These are phyloP conservation scores for Pseudogymnoascus destructans DNA, from an alignment of 2,329 filamentous ascomycete genomes.

Conservation along the genomic window DNA sequence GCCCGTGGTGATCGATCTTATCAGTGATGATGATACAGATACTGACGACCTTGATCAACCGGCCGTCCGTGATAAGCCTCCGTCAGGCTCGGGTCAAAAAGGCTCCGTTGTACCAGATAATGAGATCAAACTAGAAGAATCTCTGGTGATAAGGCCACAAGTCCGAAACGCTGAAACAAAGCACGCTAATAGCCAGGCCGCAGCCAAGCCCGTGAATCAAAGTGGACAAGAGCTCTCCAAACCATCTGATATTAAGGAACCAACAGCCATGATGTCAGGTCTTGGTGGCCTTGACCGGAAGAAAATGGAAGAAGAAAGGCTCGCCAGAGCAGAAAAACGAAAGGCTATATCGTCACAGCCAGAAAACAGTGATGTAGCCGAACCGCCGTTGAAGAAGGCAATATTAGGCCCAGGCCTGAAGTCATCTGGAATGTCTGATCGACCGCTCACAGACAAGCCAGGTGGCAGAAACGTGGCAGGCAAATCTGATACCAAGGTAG, in stretches of 20 bases:
- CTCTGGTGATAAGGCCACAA: background rate
- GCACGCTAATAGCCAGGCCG: background rate
- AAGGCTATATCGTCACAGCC: conserved; percentile 25
- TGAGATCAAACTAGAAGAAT: background rate
- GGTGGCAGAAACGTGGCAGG: background rate
- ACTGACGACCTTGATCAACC: conserved; percentile 11
- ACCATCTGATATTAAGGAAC: background rate
- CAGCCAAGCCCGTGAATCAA: background rate
- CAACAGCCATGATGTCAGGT: background rate
- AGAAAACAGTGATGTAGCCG: background rate
- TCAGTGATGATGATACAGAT: conserved; percentile 11
- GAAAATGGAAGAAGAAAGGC: conserved; percentile 73
- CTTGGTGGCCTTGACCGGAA: conserved; percentile 48
- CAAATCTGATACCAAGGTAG: background rate
- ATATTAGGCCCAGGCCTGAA: background rate
- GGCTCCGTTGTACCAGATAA: background rate
- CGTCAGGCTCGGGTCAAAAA: background rate
- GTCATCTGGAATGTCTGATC: background rate
- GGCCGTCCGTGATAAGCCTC: background rate
- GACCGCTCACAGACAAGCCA: background rate
- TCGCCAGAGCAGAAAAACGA: conserved; percentile 41
- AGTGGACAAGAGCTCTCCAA: background rate
- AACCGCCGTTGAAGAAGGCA: background rate
- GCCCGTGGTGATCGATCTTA: conserved; percentile 7
- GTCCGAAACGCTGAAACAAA: background rate